phyloP scores from a whole-genome alignment of 805 yeast genomes.

The Spencermartinsiella europaea region DNA sequence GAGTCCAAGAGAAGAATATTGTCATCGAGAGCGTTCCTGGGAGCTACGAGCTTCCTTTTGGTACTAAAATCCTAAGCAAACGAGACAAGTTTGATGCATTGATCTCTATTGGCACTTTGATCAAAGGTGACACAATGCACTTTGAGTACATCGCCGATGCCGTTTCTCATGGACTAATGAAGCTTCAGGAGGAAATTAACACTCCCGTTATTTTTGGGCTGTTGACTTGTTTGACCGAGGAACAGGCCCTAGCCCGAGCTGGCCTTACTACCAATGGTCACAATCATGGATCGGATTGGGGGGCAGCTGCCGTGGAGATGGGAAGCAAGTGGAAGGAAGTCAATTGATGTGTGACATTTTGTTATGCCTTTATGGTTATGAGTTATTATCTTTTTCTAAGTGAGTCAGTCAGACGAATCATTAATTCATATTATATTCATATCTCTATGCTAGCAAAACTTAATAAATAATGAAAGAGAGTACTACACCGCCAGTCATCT shows the following conservation, averaged over 20 bases:
- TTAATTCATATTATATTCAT: too few relatives aligned
- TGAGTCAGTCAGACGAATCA: too few relatives aligned
- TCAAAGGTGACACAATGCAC: constrained; percentile 97
- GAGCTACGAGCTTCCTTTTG: constrained; percentile 88
- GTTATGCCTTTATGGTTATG: too few relatives aligned
- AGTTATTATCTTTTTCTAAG: too few relatives aligned
- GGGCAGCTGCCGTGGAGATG: constrained; percentile 98
- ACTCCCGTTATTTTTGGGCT: constrained; percentile 91
- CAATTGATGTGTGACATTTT: neutral
- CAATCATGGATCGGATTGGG: constrained; percentile 99
- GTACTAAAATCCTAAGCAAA: constrained; percentile 41
- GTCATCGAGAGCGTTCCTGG: constrained; percentile 88
- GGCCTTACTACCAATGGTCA: constrained; percentile 74
- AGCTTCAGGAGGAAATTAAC: constrained; percentile 59
- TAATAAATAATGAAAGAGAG: too few relatives aligned
- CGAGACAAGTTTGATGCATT: constrained; percentile 55
- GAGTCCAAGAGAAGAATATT: constrained; percentile 74
- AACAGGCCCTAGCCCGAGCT: constrained; percentile 90
- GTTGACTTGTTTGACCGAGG: constrained; percentile 87
- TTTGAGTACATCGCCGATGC: constrained; percentile 95
- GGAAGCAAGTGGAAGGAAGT: constrained; percentile 31
- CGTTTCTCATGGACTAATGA: constrained; percentile 80
- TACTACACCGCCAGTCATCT: too few relatives aligned
- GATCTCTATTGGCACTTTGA: constrained; percentile 89
- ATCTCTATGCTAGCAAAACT: too few relatives aligned